A percentile compares a stretch with the other conserved stretches of the same genome.
These are phyloP conservation scores for Fusarium staphyleae DNA, from an alignment of 2,329 filamentous ascomycete genomes.

Conservation along the genomic window DNA sequence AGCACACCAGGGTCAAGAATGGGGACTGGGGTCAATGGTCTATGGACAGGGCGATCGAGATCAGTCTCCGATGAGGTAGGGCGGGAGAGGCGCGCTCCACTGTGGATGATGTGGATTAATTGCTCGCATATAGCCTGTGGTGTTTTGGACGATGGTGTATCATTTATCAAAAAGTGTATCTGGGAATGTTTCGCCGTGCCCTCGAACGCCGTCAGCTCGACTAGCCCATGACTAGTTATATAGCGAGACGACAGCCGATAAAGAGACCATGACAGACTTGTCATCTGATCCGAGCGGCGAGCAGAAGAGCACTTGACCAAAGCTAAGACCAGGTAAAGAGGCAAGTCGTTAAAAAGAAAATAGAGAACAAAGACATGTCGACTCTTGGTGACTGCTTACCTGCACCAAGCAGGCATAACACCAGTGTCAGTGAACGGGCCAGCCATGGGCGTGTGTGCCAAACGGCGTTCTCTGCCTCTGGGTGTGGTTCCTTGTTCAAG, in stretches of 20 bases:
- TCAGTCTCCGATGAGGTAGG: conserved; percentile 35
- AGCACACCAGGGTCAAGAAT: conserved; percentile 40
- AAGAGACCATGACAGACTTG: conserved; percentile 13
- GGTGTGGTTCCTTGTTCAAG: conserved; percentile 9
- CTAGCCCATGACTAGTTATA: conserved; percentile 33
- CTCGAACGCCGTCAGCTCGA: conserved; percentile 31
- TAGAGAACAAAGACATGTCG: conserved; percentile 27
- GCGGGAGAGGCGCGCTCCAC: conserved; percentile 42
- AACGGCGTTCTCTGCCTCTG: conserved; percentile 14
- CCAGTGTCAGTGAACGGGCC: conserved; percentile 11
- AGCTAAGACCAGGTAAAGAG: conserved; percentile 8
- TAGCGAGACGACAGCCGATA: conserved; percentile 6
- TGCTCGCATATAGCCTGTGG: conserved; percentile 36
- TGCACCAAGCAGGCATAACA: conserved; percentile 14
- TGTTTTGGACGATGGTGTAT: conserved; percentile 34
- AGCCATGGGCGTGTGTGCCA: conserved; percentile 8
- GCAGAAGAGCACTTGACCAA: conserved; percentile 11
- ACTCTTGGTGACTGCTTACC: background rate
- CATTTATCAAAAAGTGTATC: conserved; percentile 31
- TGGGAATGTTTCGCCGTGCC: conserved; percentile 31
- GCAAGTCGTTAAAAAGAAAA: conserved; percentile 11
- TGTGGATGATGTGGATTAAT: conserved; percentile 34
- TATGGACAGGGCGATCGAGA: conserved; percentile 37
- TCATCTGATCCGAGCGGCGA: conserved; percentile 10
- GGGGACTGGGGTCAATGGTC: conserved; percentile 42